Conservation (phyloP, 495 filamentous ascomycete species). For the Cenococcum geophilum region DNA sequence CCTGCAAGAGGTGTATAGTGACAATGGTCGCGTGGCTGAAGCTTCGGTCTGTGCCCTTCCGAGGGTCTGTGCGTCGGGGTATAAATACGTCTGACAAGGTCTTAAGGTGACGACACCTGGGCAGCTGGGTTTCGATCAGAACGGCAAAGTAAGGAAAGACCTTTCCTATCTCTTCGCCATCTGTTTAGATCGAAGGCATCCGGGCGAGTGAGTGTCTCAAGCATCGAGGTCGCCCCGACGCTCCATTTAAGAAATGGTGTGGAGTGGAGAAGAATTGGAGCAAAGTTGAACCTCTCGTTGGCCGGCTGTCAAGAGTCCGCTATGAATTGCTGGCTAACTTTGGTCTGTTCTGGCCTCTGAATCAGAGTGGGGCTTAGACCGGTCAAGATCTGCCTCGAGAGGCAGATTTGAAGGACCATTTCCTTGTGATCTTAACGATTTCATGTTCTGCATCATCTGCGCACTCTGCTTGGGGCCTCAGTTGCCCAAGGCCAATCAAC, state of each 20-base stretch:
- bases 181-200: background rate
- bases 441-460: background rate
- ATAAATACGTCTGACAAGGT: no score
- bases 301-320: background rate
- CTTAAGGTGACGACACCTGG: no score
- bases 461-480: background rate
- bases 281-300: background rate
- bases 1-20: no score
- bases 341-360: background rate
- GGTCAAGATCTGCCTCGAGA: background rate
- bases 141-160: no score
- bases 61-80: no score
- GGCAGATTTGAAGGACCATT: background rate
- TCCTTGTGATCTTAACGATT: background rate
- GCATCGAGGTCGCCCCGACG: background rate
- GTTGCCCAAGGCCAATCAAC: background rate
- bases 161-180: background rate
- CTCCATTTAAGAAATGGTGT: background rate
- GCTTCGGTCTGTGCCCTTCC: no score
- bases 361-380: background rate
- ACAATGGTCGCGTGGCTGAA: no score
- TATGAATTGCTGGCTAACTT: background rate
- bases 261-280: background rate
- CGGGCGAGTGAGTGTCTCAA: background rate
- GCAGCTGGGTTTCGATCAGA: no score